Percentiles rank a stretch among this genome's conserved stretches.
Evolutionary conservation across 2,329 filamentous ascomycete genomes (phyloP).

Genomic region (Hymenoscyphus salicellus): DNA sequence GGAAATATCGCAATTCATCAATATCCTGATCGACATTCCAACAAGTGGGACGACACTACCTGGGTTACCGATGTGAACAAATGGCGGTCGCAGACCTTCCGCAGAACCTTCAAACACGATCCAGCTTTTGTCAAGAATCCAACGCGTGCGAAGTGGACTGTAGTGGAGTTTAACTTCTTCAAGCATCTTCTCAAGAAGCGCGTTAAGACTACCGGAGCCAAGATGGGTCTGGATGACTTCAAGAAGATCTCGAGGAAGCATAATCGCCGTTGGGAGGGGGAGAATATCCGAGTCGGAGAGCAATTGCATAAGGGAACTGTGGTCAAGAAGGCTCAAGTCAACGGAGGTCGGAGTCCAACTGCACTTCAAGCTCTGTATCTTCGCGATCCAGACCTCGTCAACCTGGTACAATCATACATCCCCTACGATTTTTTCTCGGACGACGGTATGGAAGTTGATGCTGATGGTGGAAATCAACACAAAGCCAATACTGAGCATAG

Average conservation of each 20-base stretch:
- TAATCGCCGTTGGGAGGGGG: not conserved
- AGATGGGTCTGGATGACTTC: not conserved
- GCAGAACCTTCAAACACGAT: constrained; percentile 10
- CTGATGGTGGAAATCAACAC: not conserved
- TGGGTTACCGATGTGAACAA: constrained; percentile 13
- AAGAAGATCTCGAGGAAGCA: not conserved
- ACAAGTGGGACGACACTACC: constrained; percentile 8
- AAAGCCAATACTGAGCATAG: not conserved
- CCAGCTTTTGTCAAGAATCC: constrained; percentile 6
- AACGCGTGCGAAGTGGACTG: not conserved
- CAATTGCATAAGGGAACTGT: not conserved
- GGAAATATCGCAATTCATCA: not conserved
- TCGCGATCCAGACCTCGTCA: not conserved
- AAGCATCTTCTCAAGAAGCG: not conserved
- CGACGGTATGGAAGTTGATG: not conserved
- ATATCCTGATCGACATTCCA: constrained; percentile 17
- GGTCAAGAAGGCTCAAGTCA: not conserved
- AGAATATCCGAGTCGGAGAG: not conserved
- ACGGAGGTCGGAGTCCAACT: not conserved
- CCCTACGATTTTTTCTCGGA: not conserved
- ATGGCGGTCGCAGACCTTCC: constrained; percentile 12
- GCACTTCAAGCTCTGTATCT: not conserved
- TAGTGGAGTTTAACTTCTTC: not conserved
- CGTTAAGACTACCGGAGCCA: not conserved
- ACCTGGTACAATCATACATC: not conserved